phyloP scores from a whole-genome alignment of 192 early-diverging fungal genomes.

The Lobosporangium transversale region DNA sequence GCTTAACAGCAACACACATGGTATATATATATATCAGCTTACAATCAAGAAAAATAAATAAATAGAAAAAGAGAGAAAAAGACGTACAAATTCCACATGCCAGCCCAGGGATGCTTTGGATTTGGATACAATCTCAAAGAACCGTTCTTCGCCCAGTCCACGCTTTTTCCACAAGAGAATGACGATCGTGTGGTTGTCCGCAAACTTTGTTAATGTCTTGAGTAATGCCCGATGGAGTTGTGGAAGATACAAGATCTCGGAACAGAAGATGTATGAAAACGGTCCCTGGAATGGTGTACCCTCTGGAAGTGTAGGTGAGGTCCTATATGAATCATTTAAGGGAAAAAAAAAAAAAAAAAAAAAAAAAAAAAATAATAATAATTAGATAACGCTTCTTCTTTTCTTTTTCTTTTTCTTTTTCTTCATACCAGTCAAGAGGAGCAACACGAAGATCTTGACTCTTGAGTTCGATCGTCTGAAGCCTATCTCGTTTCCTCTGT shows the following conservation, averaged over 20 bases:
- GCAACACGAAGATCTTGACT: slow-evolving; percentile 23
- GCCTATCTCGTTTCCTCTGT: not conserved
- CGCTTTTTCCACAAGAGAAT: slow-evolving; percentile 44
- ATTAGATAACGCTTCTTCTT: not conserved
- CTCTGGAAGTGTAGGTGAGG: slow-evolving; percentile 20
- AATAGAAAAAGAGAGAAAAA: not conserved
- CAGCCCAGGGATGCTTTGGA: slow-evolving; percentile 29
- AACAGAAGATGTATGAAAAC: slow-evolving; percentile 43
- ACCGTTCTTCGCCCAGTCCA: slow-evolving; percentile 44
- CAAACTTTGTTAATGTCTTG: slow-evolving; percentile 34
- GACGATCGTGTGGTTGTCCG: slow-evolving; percentile 28
- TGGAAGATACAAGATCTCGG: slow-evolving; percentile 48
- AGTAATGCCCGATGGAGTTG: slow-evolving; percentile 34
- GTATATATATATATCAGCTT: not conserved
- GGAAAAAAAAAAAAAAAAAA: not conserved
- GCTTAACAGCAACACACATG: no score
- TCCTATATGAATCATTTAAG: slow-evolving; percentile 14
- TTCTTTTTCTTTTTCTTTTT: not conserved
- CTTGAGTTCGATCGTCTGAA: slow-evolving; percentile 8
- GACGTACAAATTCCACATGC: slow-evolving; percentile 29
- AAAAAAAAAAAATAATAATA: not conserved
- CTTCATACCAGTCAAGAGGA: slow-evolving; percentile 35
- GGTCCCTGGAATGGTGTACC: slow-evolving; percentile 21
- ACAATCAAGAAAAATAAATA: not conserved
- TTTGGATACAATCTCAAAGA: slow-evolving; percentile 30